Evolutionary conservation across 371 early-diverging fungal genomes (phyloP), one percentile per base, ranked within the genome.

Genomic region (Actinomucor elegans): DNA sequence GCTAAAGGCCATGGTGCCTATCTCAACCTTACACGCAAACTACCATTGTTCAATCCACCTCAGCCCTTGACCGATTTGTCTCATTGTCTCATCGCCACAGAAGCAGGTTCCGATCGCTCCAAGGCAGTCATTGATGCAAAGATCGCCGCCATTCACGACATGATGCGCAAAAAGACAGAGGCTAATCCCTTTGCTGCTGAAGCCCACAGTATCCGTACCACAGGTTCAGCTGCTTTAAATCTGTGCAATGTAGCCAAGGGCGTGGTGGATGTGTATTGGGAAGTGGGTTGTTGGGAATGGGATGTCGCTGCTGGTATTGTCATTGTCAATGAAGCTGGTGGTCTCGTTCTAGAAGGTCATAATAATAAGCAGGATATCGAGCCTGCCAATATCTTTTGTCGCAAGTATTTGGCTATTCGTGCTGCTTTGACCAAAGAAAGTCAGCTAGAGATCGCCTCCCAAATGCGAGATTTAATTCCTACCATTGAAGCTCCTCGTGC

Each of bases 241-340:
- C 68, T 94, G 73, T 86, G 90, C 54, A 65, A 78, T 17, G 81
- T 94, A 4, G 96, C 96, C 5, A 83, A 89, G 43, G 97, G 96
- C 3, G 71, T 80, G 11, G 67, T 88, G 12, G 97, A 97, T 59
- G 75, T 89, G 6, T 96, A 92, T 65, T 97, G 92, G 91, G 97
- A 97, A 69, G 82, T 88, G 26, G 97, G 97, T 4, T 81, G 80
- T 64, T 86, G 86, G 86, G 86, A 83, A 53, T 86, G 86, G 86
- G 94, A 93, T 61, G 84, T 92, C 20, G 82, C 86, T 20, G 93
- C 93, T 12, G 93, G 79, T n/a, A 73, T 84, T 1, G 72, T 86
- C 18, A 83, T 93, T 52, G 72, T 89, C 0, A 66, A 67, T 17
- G 93, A 93, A 60, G 61, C 93, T 2, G 92, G 93, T 7, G 91